These are phyloP conservation scores for Moesziomyces globuligerus DNA, from an alignment of 1,284 basidiomycete genomes.

Conservation along the genomic window DNA sequence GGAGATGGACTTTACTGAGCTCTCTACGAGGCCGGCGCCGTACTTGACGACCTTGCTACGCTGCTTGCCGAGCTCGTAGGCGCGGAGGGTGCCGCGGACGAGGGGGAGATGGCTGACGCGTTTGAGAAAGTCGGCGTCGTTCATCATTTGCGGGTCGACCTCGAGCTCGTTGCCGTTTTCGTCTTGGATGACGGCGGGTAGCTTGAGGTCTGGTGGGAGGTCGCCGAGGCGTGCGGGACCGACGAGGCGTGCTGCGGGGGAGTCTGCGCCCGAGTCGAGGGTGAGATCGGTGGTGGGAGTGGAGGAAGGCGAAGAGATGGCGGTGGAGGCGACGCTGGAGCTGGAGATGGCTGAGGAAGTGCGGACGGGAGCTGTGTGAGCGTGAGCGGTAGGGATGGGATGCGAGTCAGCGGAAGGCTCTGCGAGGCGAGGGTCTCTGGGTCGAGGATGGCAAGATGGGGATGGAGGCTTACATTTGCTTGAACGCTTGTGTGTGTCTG, in stretches of 20 bases:
- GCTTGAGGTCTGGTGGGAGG: slow-evolving; percentile 55
- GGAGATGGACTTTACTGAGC: slow-evolving; percentile 82
- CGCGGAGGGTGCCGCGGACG: slow-evolving; percentile 76
- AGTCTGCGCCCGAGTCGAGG: slow-evolving; percentile 40
- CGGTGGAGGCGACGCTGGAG: slow-evolving; percentile 51
- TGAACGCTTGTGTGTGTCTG: slow-evolving; percentile 19
- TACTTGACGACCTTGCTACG: slow-evolving; percentile 85
- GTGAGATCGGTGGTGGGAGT: slow-evolving; percentile 56
- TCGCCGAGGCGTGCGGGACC: slow-evolving; percentile 48
- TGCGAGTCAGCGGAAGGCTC: neutral
- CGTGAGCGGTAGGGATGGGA: neutral
- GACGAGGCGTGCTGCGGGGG: slow-evolving; percentile 24
- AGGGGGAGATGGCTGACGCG: slow-evolving; percentile 69
- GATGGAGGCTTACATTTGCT: slow-evolving; percentile 22
- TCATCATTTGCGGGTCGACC: slow-evolving; percentile 58
- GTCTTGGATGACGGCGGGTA: slow-evolving; percentile 59
- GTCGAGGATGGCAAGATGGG: neutral
- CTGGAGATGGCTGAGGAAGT: slow-evolving; percentile 52
- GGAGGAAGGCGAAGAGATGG: slow-evolving; percentile 55
- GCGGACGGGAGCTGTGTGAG: slow-evolving; percentile 12
- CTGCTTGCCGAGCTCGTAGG: slow-evolving; percentile 80
- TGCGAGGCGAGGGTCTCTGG: neutral
- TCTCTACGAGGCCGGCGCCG: slow-evolving; percentile 87
- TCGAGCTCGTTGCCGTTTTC: slow-evolving; percentile 56
- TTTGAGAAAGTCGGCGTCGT: slow-evolving; percentile 56